Evolutionary conservation across 331 rosid genomes (phyloP).

Genomic region (Quercus phellos): DNA sequence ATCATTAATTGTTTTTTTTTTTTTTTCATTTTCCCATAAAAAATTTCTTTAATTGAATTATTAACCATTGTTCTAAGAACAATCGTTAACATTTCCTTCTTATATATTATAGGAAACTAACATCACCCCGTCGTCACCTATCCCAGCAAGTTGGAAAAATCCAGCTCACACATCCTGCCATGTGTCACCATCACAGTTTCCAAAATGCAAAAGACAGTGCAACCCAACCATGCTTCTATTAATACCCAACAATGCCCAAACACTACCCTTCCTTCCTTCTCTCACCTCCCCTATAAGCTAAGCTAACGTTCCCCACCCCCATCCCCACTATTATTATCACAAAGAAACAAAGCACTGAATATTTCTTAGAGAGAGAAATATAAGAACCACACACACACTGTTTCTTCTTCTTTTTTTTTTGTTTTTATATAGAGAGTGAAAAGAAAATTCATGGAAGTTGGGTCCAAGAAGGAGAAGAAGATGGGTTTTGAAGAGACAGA

Average conservation of each 20-base stretch:
- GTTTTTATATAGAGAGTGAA: background rate
- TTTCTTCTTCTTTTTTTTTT: too few species aligned
- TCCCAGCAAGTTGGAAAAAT: conserved; percentile 49
- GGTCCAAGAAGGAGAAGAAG: conserved; percentile 21
- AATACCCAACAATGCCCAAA: conserved; percentile 43
- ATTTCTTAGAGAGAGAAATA: conserved; percentile 14
- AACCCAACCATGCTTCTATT: conserved; percentile 20
- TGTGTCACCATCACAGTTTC: conserved; percentile 33
- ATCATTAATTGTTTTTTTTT: too few species aligned
- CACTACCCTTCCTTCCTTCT: conserved; percentile 24
- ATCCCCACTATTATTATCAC: conserved; percentile 34
- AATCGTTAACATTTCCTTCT: too few species aligned
- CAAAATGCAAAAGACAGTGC: conserved; percentile 10
- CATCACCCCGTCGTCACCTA: conserved; percentile 59
- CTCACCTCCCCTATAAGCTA: background rate
- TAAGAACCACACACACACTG: background rate
- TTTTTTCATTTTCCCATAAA: too few species aligned
- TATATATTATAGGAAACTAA: conserved; percentile 42
- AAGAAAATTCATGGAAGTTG: conserved; percentile 30
- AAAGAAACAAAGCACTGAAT: conserved; percentile 30
- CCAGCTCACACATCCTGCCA: conserved; percentile 60
- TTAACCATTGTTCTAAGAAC: too few species aligned
- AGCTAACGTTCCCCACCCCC: conserved; percentile 2
- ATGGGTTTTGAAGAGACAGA: conserved; percentile 84
- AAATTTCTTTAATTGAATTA: too few species aligned